A percentile compares a stretch with the other conserved stretches of the same genome.
Evolutionary conservation across 2,329 filamentous ascomycete species (phyloP).

Genomic region (Fusarium falciforme): DNA sequence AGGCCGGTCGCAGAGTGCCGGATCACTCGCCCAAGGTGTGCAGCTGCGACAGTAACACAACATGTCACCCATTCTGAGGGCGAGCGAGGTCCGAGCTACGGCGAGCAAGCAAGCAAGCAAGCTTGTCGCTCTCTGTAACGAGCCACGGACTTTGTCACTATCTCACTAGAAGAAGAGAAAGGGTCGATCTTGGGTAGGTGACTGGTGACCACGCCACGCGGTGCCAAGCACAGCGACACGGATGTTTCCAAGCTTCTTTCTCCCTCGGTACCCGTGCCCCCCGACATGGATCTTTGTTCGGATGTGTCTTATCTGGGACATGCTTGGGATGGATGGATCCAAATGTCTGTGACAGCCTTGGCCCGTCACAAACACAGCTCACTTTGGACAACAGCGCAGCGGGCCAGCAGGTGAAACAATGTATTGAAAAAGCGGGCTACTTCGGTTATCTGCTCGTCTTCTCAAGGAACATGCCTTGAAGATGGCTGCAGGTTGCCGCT

Average conservation of each 20-base stretch:
- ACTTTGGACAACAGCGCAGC: slow-evolving; percentile 1
- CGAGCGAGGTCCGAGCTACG: slow-evolving; percentile 3
- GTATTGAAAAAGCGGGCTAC: slow-evolving; percentile 14
- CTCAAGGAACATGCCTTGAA: slow-evolving; percentile 3
- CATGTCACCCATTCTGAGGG: slow-evolving; percentile 5
- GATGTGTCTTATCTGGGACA: slow-evolving; percentile 3
- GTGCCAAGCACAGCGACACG: slow-evolving; percentile 28
- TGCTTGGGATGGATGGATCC: not conserved
- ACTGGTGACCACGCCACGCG: slow-evolving; percentile 26
- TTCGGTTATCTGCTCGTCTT: slow-evolving; percentile 26
- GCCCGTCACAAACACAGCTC: slow-evolving; percentile 11
- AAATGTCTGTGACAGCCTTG: not conserved
- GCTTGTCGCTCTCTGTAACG: slow-evolving; percentile 3
- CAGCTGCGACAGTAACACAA: slow-evolving; percentile 15
- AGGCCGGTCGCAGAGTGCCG: slow-evolving; percentile 12
- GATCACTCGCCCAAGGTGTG: slow-evolving; percentile 22
- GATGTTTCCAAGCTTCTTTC: slow-evolving; percentile 6
- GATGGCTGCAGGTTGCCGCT: not conserved
- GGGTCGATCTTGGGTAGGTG: slow-evolving; percentile 1
- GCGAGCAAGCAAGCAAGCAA: not conserved
- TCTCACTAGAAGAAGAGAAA: slow-evolving; percentile 13
- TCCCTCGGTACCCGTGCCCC: not conserved
- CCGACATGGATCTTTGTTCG: slow-evolving; percentile 6
- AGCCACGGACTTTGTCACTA: slow-evolving; percentile 2
- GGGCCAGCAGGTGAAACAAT: slow-evolving; percentile 19